phyloP scores from a whole-genome alignment of 1,284 basidiomycete genomes.

The Thecaphora thlaspeos region DNA sequence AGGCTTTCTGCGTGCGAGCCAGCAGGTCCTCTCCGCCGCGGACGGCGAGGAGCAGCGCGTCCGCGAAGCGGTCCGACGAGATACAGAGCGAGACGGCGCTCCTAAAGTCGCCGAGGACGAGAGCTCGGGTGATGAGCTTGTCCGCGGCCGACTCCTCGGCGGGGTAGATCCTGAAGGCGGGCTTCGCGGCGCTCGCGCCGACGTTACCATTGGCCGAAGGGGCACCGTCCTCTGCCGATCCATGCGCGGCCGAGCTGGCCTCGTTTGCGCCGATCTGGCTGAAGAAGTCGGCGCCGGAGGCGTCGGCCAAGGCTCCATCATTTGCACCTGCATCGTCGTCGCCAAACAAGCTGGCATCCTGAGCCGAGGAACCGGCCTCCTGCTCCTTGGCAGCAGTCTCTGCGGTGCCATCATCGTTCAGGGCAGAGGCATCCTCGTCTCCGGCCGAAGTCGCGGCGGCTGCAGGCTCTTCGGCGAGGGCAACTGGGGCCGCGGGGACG shows the following conservation, averaged over 20 bases:
- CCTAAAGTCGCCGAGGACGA: conserved; percentile 91
- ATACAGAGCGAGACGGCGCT: conserved; percentile 89
- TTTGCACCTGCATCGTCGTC: conserved; percentile 64
- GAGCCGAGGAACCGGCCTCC: conserved; percentile 58
- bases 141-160: conserved; percentile 83
- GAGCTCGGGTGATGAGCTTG: conserved; percentile 82
- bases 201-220: conserved; percentile 66
- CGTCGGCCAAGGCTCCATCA: conserved; percentile 59
- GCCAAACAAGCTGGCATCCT: conserved; percentile 71
- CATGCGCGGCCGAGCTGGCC: conserved; percentile 59
- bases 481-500: conserved; percentile 64
- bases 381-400: conserved; percentile 6
- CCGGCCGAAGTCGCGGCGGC: conserved; percentile 46
- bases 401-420: conserved; percentile 1
- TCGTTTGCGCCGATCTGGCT: conserved; percentile 64
- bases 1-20: conserved; percentile 83
- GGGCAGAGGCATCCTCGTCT: conserved; percentile 64
- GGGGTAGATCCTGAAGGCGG: conserved; percentile 89
- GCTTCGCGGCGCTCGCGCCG: conserved; percentile 68
- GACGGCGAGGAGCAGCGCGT: conserved; percentile 89
- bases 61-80: conserved; percentile 84
- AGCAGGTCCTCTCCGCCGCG: conserved; percentile 88
- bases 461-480: conserved; percentile 6
- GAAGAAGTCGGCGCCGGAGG: conserved; percentile 83
- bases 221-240: conserved; percentile 62